phyloP scores from a whole-genome alignment of 1,284 basidiomycete genomes.

The Ceratobasidium sp. region DNA sequence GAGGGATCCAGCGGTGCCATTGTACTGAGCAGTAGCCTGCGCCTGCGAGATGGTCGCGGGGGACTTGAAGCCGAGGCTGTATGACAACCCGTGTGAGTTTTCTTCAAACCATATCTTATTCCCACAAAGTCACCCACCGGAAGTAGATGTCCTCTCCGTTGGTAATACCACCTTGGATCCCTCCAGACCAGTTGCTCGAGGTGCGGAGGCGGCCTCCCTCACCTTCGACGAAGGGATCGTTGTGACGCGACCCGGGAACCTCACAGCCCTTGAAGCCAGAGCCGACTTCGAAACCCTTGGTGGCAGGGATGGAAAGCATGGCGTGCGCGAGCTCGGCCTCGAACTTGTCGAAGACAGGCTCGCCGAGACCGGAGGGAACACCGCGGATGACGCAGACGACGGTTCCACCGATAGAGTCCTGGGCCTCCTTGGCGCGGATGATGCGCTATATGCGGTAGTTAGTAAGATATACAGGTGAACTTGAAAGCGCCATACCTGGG shows the following conservation, averaged over 20 bases:
- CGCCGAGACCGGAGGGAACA: conserved; percentile 91
- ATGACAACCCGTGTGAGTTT: conserved; percentile 34
- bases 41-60: conserved; percentile 97
- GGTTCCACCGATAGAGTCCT: conserved; percentile 97
- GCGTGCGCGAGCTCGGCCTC: conserved; percentile 97
- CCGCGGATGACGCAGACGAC: conserved; percentile 96
- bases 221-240: conserved; percentile 85
- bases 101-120: not conserved
- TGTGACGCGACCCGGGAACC: conserved; percentile 92
- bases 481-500: conserved; percentile 64
- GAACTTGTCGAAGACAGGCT: conserved; percentile 99
- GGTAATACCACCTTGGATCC: conserved; percentile 97
- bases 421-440: conserved; percentile 87
- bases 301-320: conserved; percentile 98
- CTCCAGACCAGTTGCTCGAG: conserved; percentile 94
- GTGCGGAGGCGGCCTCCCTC: conserved; percentile 83
- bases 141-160: conserved; percentile 99
- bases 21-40: conserved; percentile 92
- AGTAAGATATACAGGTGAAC: not conserved
- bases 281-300: conserved; percentile 98
- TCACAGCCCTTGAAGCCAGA: conserved; percentile 97
- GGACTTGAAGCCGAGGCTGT: conserved; percentile 94
- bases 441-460: conserved; percentile 71
- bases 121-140: conserved; percentile 64
- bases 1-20: conserved; percentile 87